Base-by-base conservation (phyloP, 495 filamentous ascomycete genomes). In the Xylaria castorea region DNA sequence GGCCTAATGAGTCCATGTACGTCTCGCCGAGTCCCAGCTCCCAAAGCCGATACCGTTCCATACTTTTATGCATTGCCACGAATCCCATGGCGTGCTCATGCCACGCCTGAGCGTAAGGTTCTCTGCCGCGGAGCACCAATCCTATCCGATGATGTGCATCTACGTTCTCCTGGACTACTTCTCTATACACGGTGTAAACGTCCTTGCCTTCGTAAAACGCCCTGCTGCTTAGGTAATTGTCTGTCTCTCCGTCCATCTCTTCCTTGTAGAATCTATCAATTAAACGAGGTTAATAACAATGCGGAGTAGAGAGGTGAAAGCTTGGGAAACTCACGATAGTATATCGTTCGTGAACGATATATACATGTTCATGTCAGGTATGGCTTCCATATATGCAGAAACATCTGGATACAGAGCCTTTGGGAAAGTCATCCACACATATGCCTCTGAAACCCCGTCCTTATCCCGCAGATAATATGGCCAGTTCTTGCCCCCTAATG, bases 161-260 rank as follows among this genome's bases (percentile, higher is more conserved):
- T 16, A 51, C 14, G 5, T 55, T 16, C 36, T 73, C 50, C 11
- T 14, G 36, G 30, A 75, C 58, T 11, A 71, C 48, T 44, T 75
- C 67, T 27, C 55, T 50, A 20, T 71, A 55, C 1, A 75, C 71
- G 2, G 42, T 58, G 14, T 65, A 60, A 30, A 66, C 25, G 36
- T 75, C 71, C 18, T 71, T 75, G 3, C 55, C 55, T 36, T 67
- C 61, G 9, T 75, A 73, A 53, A 36, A 50, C 12, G 74, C 71
- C 46, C 61, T 71, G 25, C 42, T 57, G 27, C 68, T 62, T 12
- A 75, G 61, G 36, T 75, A 75, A 55, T 75, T 85, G 9, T 81
- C 79, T 40, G 79, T 80, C n/a, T 85, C 81, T 0, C 78, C 84
- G 14, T 88, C 83, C 82, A 91, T 91, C 80, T 85, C 83, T 34